Percentiles rank a stretch among this genome's conserved stretches.
These are phyloP conservation scores for Suillus hirtellus DNA, from an alignment of 768 basidiomycete genomes.

Conservation along the genomic window DNA sequence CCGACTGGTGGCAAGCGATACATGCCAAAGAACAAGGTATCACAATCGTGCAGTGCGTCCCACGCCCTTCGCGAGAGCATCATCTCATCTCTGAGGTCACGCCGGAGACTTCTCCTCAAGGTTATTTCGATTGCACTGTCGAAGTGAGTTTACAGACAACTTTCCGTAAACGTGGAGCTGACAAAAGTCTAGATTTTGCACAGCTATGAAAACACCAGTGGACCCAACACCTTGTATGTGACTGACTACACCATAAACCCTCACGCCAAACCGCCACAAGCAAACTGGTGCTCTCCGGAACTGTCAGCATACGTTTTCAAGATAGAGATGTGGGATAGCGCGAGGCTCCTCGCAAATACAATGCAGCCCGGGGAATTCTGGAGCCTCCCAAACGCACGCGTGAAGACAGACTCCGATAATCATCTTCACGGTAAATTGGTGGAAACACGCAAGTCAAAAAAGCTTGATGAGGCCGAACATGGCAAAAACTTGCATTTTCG, in stretches of 20 bases:
- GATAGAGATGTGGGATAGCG: slow-evolving; percentile 60
- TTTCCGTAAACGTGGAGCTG: neutral
- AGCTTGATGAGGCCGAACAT: slow-evolving; percentile 42
- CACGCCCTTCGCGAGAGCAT: slow-evolving; percentile 36
- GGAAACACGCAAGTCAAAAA: slow-evolving; percentile 42
- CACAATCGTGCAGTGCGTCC: slow-evolving; percentile 17
- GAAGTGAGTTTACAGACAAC: slow-evolving; percentile 43
- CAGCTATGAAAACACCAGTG: slow-evolving; percentile 39
- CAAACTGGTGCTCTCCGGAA: slow-evolving; percentile 47
- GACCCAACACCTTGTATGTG: slow-evolving; percentile 52
- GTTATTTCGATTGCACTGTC: slow-evolving; percentile 64
- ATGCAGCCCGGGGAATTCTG: slow-evolving; percentile 56
- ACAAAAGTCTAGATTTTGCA: slow-evolving; percentile 45
- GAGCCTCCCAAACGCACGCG: slow-evolving; percentile 52
- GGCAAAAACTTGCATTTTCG: slow-evolving; percentile 40
- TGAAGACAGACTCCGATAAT: slow-evolving; percentile 38
- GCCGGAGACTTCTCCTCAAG: slow-evolving; percentile 43
- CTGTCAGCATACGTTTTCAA: slow-evolving; percentile 49
- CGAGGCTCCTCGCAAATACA: slow-evolving; percentile 38
- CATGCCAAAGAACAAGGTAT: slow-evolving; percentile 23
- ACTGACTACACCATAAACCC: slow-evolving; percentile 63
- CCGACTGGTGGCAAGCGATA: slow-evolving; percentile 52
- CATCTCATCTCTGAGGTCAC: slow-evolving; percentile 51
- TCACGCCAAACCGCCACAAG: slow-evolving; percentile 32
- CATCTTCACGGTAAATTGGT: slow-evolving; percentile 56